Conservation (phyloP, 2,329 filamentous ascomycete species). For the Pyrenophora graminea region DNA sequence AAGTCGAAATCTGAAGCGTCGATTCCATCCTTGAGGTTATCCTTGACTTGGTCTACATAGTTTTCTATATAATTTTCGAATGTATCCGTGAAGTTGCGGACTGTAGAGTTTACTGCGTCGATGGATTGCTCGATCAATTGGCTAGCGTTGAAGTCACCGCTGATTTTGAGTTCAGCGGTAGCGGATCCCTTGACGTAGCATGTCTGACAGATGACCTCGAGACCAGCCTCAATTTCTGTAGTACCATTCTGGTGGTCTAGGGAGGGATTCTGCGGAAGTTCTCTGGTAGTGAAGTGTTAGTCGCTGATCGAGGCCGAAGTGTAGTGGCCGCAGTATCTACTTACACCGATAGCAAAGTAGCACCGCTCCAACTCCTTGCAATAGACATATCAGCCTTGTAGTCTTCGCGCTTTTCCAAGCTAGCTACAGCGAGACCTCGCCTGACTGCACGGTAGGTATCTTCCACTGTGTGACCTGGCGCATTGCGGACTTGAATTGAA, state of each 20-base stretch:
- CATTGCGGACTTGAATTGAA: constrained; percentile 10
- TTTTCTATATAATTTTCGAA: constrained; percentile 17
- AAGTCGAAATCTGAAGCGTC: constrained; percentile 25
- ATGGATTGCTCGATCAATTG: constrained; percentile 14
- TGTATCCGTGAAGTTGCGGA: constrained; percentile 22
- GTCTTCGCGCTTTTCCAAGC: constrained; percentile 10
- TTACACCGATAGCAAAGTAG: constrained; percentile 44
- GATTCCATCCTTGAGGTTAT: constrained; percentile 25
- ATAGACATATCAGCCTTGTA: constrained; percentile 29
- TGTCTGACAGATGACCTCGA: constrained; percentile 54
- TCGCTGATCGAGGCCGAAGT: neutral
- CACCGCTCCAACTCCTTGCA: constrained; percentile 48
- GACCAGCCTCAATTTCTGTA: constrained; percentile 20
- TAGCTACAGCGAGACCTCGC: constrained; percentile 14
- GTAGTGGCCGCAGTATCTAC: constrained; percentile 1
- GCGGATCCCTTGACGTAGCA: constrained; percentile 59
- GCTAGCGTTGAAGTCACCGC: constrained; percentile 49
- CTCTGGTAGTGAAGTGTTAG: neutral
- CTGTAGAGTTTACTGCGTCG: constrained; percentile 17
- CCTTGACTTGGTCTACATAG: constrained; percentile 11
- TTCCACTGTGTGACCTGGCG: constrained; percentile 11
- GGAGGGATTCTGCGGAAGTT: constrained; percentile 1
- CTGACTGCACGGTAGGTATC: constrained; percentile 18
- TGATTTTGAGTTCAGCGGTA: constrained; percentile 50
- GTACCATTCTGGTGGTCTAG: constrained; percentile 16